Conservation (phyloP, 73 alveolate species). For the Durusdinium trenchii region DNA sequence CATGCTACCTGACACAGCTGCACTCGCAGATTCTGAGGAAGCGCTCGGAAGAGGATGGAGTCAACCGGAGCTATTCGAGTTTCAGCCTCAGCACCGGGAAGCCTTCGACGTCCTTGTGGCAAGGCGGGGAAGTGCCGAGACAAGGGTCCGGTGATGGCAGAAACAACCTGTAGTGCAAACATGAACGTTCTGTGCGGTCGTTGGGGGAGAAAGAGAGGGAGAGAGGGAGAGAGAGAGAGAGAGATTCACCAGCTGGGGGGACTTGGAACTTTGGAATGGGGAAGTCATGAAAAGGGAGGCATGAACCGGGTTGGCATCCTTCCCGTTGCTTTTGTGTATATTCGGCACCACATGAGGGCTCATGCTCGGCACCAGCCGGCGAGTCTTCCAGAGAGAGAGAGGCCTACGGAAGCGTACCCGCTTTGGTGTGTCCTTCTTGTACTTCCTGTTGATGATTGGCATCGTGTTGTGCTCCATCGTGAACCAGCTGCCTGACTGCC, state of each 20-base stretch:
- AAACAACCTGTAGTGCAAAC: too few species aligned
- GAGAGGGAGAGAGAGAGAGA: background rate
- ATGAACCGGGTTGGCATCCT: too few species aligned
- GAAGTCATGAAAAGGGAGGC: background rate
- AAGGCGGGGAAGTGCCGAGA: background rate
- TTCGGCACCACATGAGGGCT: too few species aligned
- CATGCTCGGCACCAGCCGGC: too few species aligned
- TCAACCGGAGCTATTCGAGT: background rate
- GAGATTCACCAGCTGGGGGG: background rate
- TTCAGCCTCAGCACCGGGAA: background rate
- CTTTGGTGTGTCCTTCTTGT: background rate
- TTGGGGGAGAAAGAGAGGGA: background rate
- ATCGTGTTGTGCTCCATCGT: conserved; percentile 13
- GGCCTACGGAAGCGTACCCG: conserved; percentile 25
- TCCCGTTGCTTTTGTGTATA: too few species aligned
- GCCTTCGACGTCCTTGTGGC: background rate
- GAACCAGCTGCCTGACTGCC: background rate
- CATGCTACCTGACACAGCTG: too few species aligned
- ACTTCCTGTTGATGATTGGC: conserved; percentile 32
- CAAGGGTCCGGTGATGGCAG: too few species aligned
- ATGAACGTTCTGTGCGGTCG: background rate
- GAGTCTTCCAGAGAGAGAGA: too few species aligned
- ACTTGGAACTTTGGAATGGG: background rate
- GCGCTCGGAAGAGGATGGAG: background rate
- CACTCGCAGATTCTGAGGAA: conserved; percentile 1